phyloP scores from a whole-genome alignment of 2,329 filamentous ascomycete genomes.

The Rhexocercosporidium sp. region DNA sequence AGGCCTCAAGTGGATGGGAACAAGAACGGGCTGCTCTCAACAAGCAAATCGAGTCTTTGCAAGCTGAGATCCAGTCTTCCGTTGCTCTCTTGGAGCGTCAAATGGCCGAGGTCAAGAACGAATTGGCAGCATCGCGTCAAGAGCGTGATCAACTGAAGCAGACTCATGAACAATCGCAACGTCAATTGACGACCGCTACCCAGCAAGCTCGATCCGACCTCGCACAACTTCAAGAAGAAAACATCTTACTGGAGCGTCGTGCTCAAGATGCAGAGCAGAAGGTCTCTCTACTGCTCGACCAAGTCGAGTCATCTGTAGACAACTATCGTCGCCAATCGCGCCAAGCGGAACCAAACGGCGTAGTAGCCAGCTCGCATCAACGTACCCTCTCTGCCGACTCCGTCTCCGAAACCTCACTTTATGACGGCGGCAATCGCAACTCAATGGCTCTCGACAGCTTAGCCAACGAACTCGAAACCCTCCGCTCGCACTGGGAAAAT shows the following conservation, averaged over 20 bases:
- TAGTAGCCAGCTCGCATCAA: constrained; percentile 44
- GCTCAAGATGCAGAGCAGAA: constrained; percentile 91
- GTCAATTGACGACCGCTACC: constrained; percentile 60
- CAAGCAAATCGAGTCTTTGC: constrained; percentile 69
- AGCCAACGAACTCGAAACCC: constrained; percentile 87
- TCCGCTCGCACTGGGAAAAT: constrained; percentile 92
- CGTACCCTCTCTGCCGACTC: constrained; percentile 55
- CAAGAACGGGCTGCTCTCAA: constrained; percentile 71
- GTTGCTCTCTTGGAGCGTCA: constrained; percentile 73
- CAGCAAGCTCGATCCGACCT: constrained; percentile 70
- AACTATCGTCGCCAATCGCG: constrained; percentile 85
- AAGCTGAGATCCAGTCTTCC: constrained; percentile 70
- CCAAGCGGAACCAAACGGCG: constrained; percentile 56
- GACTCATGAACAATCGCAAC: constrained; percentile 57
- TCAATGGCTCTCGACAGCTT: constrained; percentile 85
- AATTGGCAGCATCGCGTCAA: constrained; percentile 67
- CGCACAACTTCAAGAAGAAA: constrained; percentile 83
- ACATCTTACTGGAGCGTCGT: constrained; percentile 78
- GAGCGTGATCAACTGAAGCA: constrained; percentile 73
- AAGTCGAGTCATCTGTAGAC: constrained; percentile 92
- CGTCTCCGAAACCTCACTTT: constrained; percentile 62
- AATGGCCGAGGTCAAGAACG: constrained; percentile 69
- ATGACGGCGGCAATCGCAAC: constrained; percentile 57
- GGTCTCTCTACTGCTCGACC: constrained; percentile 89
- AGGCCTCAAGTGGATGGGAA: constrained; percentile 71